Evolutionary conservation across 306 rosid species (phyloP), one percentile per base, ranked within the genome.

Genomic region (Lathyrus oleraceus): DNA sequence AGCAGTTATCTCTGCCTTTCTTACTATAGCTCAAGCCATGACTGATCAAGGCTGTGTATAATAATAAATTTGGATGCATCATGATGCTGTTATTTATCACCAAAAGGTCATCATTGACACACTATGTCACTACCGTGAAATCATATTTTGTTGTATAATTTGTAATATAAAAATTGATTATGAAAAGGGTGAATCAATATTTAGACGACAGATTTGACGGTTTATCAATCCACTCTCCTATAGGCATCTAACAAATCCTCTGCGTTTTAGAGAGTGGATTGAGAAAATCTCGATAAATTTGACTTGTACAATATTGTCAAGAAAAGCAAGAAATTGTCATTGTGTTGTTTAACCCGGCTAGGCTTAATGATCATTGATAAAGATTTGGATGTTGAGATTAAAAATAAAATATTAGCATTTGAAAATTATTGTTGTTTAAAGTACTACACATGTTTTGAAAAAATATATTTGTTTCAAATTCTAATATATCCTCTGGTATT

Each of bases 21-120:
- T 93, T 77, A 90, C 91, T 35, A 77, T 93, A 74, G 98, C 96
- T 57, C 98, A 93, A 84, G 98, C 98, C 62, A 93, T 93, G 98
- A 90, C 89, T 9, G 98, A 88, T 74, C 98, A 93, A 83, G 98
- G 98, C 44, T 93, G 96, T 82, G 91, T 88, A 82, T 92, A 85
- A 86, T 51, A 77, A 62, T 58, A 65, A 28, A 60, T 54, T 27
- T 57, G 54, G 28, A 69, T 60, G 81, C 38, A 70, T 70, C 78
- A 70, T 69, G 9, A 54, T 67, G 67, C 57, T 76, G 72, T 70
- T 70, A 3, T 42, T 59, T 75, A 17, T 52, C 69, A 61, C 42
- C 59, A 47, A 32, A 32, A 76, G 5, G 59, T 54, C 39, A 53
- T 54, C 39, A 53, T 54, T 66, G 68, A 65, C 61, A 65, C 61